A percentile compares a stretch with the other conserved stretches of the same genome.
Evolutionary conservation across 1,139 yeast species (phyloP).

Genomic region (Suhomyces chickasaworum): DNA sequence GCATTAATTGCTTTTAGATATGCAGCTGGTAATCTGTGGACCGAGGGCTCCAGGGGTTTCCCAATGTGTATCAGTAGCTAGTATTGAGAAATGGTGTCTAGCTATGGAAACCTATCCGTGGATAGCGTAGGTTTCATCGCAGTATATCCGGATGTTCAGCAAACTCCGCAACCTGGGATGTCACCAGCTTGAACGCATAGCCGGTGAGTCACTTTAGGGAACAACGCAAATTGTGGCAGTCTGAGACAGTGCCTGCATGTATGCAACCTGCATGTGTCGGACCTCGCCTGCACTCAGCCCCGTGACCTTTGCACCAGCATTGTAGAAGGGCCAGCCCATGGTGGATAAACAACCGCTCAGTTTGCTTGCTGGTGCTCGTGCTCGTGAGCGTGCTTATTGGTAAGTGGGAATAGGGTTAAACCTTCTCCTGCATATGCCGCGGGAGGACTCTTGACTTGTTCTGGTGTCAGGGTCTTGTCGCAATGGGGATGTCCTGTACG

Average conservation of each 20-base stretch:
- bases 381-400: too few species aligned
- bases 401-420: background rate
- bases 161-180: background rate
- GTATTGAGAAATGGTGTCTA: too few species aligned
- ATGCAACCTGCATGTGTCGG: background rate
- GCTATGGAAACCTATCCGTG: too few species aligned
- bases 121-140: too few species aligned
- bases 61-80: too few species aligned
- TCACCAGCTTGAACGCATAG: background rate
- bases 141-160: too few species aligned
- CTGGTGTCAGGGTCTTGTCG: background rate
- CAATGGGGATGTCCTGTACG: background rate
- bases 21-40: background rate
- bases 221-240: background rate
- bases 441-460: slow-evolving; percentile 1
- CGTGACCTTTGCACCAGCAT: background rate
- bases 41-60: background rate
- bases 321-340: background rate
- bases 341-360: background rate
- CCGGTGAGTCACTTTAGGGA: background rate
- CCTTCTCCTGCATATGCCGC: background rate
- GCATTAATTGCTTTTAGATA: background rate
- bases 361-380: background rate
- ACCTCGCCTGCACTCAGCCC: background rate
- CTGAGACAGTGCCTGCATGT: background rate